Evolutionary conservation across 345 rosid species (phyloP).

Genomic region (Linum trigynum): DNA sequence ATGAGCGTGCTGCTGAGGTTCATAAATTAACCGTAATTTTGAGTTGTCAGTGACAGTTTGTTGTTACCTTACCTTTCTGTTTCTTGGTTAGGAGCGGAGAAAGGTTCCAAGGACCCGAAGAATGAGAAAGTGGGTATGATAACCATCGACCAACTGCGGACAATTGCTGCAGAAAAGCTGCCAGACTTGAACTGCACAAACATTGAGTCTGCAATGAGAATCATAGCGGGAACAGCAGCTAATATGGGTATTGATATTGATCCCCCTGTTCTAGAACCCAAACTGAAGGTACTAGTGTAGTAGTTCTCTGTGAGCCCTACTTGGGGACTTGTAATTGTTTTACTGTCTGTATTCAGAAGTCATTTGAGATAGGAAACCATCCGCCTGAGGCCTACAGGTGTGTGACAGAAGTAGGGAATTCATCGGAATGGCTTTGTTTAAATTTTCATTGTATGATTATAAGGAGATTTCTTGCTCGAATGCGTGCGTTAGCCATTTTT

Average conservation of each 20-base stretch:
- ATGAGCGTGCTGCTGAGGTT: too few species aligned
- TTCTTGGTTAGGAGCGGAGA: conserved; percentile 56
- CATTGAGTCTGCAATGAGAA: conserved; percentile 82
- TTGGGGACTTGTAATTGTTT: not conserved
- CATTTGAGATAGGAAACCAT: not conserved
- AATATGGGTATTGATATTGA: conserved; percentile 86
- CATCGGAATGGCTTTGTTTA: too few species aligned
- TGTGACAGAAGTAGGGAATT: not conserved
- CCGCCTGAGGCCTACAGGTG: not conserved
- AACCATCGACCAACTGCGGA: conserved; percentile 55
- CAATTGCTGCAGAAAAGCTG: conserved; percentile 72
- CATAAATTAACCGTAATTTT: too few species aligned
- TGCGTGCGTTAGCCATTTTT: too few species aligned
- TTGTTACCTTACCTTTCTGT: not conserved
- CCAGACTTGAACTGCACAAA: conserved; percentile 69
- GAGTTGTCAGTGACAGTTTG: too few species aligned
- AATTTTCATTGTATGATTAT: too few species aligned
- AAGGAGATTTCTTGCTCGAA: too few species aligned
- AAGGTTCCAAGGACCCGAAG: conserved; percentile 73
- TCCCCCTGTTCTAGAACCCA: conserved; percentile 82
- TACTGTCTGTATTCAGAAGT: not conserved
- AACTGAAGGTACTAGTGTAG: conserved; percentile 41
- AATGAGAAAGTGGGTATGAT: conserved; percentile 65
- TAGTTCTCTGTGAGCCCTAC: not conserved
- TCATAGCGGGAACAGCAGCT: conserved; percentile 89